Base-by-base conservation (phyloP, 441 rosid species). In the Syzygium malaccense region DNA sequence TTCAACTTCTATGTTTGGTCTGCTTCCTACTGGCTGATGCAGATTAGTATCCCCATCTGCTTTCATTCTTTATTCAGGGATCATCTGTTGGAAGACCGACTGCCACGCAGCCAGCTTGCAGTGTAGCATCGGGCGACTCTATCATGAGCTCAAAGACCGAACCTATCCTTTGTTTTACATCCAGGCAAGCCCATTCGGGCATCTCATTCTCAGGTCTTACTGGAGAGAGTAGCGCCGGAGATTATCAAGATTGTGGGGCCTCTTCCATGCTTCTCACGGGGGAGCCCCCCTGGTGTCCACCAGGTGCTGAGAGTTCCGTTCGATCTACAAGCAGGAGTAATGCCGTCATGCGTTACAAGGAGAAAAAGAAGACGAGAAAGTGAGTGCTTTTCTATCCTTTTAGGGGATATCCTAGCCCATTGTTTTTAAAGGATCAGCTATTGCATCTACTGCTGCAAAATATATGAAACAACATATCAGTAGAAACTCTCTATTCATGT, bases 301-400 rank as follows among this genome's bases (percentile, higher is more conserved):
- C 95, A 30, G 89, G 98, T 86, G 92, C 95, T 49, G 98, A 95
- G 91, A 91, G 88, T 87, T 94, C 95, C 58, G 91, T 89, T 57
- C 89, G 95, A 54, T 94, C 96, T 71, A 98, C 95, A 86, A 96
- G 92, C 86, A 93, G 99, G 83, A 96, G 91, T 88, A 88, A 96
- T 60, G 99, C 99, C 26, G 99, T 97, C 86, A 88, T 96, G 98
- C 99, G 99, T 51, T 98, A 98, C 94, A 98, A 94, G 93, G 99
- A 98, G 89, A 98, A 98, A 92, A 98, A 95, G 95, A 98, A 96
- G 94, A 94, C 95, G 26, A 97, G 99, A 91, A 95, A 92, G 99
- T 98, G 93, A 94, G 98, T 94, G 51, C 51, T 75, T 41, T 75
- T 75, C 83, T 37, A 75, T 37, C 17, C 83, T 75, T 75, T 75